Evolutionary conservation across 345 rosid genomes (phyloP), one percentile per base, ranked within the genome.

Genomic region (Pistacia vera): DNA sequence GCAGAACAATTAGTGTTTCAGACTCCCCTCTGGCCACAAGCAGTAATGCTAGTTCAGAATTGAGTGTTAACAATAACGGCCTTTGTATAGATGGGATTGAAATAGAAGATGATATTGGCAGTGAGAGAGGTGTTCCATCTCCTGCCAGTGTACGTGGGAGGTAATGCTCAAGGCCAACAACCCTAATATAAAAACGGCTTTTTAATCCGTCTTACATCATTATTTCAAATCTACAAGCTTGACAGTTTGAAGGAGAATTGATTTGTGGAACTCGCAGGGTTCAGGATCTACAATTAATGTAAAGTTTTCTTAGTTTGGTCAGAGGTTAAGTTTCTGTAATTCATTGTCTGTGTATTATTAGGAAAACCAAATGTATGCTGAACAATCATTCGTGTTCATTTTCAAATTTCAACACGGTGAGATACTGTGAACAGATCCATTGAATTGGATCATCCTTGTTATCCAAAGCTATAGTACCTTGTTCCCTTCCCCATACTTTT

Each of bases 1-100:
- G 90, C 83, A 83, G 92, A 77, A 89, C 94, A 3, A 36, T 87
- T 75, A 92, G 95, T 70, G 90, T 89, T n/a, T 84, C 92, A 16
- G 98, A 91, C 80, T 96, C 97, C 22, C 99, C 98, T 52, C 82
- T 90, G n/a, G 98, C 97, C 56, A 93, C 98, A 20, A 96, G 98
- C 87, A 96, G 99, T 78, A 93, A 92, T 76, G 99, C 95, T 54
- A 93, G 98, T 81, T 96, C 99, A 3, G 99, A 96, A 85, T 77
- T 93, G 72, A 96, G 99, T 79, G 90, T 91, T 74, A 90, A 86
- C 79, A 91, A 89, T 73, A 92, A 90, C 69, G 92, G 94, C 33
- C 75, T 85, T 58, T 90, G 87, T 73, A 74, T 85, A 76, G 92
- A 95, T 54, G 89, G 80, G 64, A 86, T 73, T 18, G 97, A 89